These are phyloP conservation scores for Bromus sterilis DNA, from an alignment of 176 grass and related monocot species.

Conservation along the genomic window DNA sequence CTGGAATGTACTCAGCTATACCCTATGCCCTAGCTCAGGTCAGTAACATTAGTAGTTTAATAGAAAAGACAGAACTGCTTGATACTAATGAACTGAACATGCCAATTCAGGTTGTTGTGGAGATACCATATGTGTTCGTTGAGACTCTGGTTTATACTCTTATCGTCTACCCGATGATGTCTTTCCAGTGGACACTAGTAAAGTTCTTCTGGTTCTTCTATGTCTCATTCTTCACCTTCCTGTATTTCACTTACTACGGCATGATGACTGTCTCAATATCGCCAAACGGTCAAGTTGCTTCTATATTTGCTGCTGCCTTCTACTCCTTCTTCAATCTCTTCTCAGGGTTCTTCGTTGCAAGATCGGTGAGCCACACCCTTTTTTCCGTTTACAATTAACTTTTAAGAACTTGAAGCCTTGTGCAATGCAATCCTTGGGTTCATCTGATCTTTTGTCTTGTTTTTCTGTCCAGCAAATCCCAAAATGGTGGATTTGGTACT, in stretches of 20 bases:
- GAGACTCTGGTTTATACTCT: slow-evolving; percentile 35
- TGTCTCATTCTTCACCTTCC: slow-evolving; percentile 49
- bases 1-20: slow-evolving; percentile 79
- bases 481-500: slow-evolving; percentile 83
- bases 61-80: not conserved
- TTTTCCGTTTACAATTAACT: not conserved
- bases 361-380: slow-evolving; percentile 31
- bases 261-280: slow-evolving; percentile 66
- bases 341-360: slow-evolving; percentile 65
- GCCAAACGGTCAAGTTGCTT: slow-evolving; percentile 54
- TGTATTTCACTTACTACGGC: slow-evolving; percentile 75
- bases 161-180: slow-evolving; percentile 56
- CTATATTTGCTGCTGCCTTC: slow-evolving; percentile 52
- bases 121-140: slow-evolving; percentile 71
- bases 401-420: not conserved
- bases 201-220: slow-evolving; percentile 93
- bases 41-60: slow-evolving; percentile 19
- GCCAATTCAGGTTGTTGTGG: slow-evolving; percentile 54
- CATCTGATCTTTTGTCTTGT: not conserved
- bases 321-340: slow-evolving; percentile 67
- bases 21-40: slow-evolving; percentile 76
- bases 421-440: not conserved
- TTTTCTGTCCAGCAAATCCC: slow-evolving; percentile 56
- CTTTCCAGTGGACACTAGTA: slow-evolving; percentile 51
- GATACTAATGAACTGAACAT: not conserved